Conservation (phyloP, 2,329 filamentous ascomycete species). For the Apiospora aurea region DNA sequence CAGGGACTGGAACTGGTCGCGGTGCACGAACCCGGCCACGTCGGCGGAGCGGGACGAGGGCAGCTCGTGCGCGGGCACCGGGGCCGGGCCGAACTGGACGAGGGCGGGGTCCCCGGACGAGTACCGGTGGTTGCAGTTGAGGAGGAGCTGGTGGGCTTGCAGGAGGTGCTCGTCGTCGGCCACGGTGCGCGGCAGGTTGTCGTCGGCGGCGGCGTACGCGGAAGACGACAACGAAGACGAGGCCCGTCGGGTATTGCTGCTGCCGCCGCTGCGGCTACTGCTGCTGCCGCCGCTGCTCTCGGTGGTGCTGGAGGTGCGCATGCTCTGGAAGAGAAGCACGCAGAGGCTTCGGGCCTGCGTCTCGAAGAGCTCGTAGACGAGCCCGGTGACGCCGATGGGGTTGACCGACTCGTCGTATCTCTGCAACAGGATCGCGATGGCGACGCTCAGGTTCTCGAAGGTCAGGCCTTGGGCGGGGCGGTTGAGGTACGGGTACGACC, state of each 20-base stretch:
- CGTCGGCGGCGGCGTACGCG: neutral
- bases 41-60: slow-evolving; percentile 9
- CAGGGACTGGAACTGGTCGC: slow-evolving; percentile 12
- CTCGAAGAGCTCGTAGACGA: slow-evolving; percentile 16
- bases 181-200: neutral
- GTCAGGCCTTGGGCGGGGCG: neutral
- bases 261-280: neutral
- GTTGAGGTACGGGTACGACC: slow-evolving; percentile 8
- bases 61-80: slow-evolving; percentile 5
- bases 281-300: neutral
- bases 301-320: neutral
- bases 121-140: slow-evolving; percentile 19
- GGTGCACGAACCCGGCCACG: neutral
- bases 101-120: neutral
- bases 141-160: slow-evolving; percentile 4
- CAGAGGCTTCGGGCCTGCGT: neutral
- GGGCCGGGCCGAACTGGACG: neutral
- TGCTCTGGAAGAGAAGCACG: neutral
- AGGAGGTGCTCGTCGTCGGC: slow-evolving; percentile 11
- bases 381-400: neutral
- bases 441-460: neutral
- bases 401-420: neutral
- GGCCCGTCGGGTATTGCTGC: neutral
- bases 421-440: neutral
- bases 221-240: neutral